Base-by-base conservation (phyloP, 2,329 filamentous ascomycete genomes). In the Ceratocystis eucalypticola region DNA sequence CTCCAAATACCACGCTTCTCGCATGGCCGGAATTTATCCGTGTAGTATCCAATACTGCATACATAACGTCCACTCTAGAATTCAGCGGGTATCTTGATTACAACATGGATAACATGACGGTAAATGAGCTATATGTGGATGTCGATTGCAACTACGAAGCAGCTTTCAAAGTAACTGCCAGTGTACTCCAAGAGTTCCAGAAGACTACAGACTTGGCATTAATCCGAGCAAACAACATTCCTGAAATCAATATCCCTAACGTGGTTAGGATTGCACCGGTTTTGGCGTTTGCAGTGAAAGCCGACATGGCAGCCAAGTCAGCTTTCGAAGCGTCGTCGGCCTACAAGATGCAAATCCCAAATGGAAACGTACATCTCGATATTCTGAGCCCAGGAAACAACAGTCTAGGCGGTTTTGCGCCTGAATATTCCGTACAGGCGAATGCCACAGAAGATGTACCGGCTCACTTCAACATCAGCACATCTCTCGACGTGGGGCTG, bases 41-140 rank as follows among this genome's bases (percentile, higher is more conserved):
- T 25, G 57, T 67, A 5, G 46, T 67, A 10, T 65, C 63, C 3
- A 61, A 67, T n/a, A 37, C 64, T 25, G 66, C 62, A n/a, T 65
- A 65, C 30, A 62, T 67, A 30, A 55, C 53, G 17, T 33, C 66
- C 37, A 20, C 41, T 22, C 44, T 67, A 10, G 17, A 55, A 17
- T 67, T 67, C 33, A 65, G 30, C 45, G 62, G 62, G 2, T 55
- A 61, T 41, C 66, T 67, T 7, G 66, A 62, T n/a, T 67, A 65
- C n/a, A 48, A 65, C 28, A 8, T 65, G 20, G 59, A 65, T 7
- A 57, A 55, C 2, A 45, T 65, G 46, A 20, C 63, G 17, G 61
- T 67, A 7, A 48, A 67, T 45, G 28, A 65, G 25, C 25, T 67
- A 3, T 67, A 55, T 61, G 28, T 67, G 30, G 57, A 65, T 30